phyloP scores from a whole-genome alignment of 2,329 filamentous ascomycete genomes.

The Xylaria sp. region DNA sequence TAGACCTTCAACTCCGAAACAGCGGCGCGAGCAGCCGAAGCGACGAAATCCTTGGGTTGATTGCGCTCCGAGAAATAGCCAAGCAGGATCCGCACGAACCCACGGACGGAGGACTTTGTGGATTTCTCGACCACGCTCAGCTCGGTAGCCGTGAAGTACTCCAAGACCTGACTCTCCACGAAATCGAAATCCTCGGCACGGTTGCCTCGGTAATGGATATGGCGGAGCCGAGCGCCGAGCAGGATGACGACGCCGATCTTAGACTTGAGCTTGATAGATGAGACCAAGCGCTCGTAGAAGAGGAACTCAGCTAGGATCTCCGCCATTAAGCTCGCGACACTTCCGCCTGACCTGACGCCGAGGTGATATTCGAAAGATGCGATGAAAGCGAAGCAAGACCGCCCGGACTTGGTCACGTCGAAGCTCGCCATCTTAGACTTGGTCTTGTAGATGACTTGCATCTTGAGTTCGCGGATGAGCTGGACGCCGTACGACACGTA shows the following conservation, averaged over 20 bases:
- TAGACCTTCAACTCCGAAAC: slow-evolving; percentile 31
- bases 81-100: slow-evolving; percentile 36
- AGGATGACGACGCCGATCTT: slow-evolving; percentile 30
- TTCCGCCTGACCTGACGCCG: slow-evolving; percentile 13
- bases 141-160: slow-evolving; percentile 32
- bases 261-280: slow-evolving; percentile 32
- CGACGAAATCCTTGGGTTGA: slow-evolving; percentile 34
- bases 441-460: slow-evolving; percentile 35
- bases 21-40: slow-evolving; percentile 33
- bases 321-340: slow-evolving; percentile 32
- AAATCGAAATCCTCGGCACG: slow-evolving; percentile 34
- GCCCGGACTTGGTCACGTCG: slow-evolving; percentile 29
- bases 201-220: slow-evolving; percentile 26
- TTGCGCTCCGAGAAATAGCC: slow-evolving; percentile 30
- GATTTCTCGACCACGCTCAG: slow-evolving; percentile 25
- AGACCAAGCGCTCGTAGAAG: slow-evolving; percentile 34
- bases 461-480: slow-evolving; percentile 34
- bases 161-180: slow-evolving; percentile 30
- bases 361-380: slow-evolving; percentile 36
- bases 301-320: slow-evolving; percentile 35
- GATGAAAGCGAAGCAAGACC: slow-evolving; percentile 35
- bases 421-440: slow-evolving; percentile 20
- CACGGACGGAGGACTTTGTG: slow-evolving; percentile 25
- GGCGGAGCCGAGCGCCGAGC: slow-evolving; percentile 31
- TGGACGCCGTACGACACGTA: slow-evolving; percentile 31